These are phyloP conservation scores for Penicillium alfredii DNA, from an alignment of 495 filamentous ascomycete species.

Conservation along the genomic window DNA sequence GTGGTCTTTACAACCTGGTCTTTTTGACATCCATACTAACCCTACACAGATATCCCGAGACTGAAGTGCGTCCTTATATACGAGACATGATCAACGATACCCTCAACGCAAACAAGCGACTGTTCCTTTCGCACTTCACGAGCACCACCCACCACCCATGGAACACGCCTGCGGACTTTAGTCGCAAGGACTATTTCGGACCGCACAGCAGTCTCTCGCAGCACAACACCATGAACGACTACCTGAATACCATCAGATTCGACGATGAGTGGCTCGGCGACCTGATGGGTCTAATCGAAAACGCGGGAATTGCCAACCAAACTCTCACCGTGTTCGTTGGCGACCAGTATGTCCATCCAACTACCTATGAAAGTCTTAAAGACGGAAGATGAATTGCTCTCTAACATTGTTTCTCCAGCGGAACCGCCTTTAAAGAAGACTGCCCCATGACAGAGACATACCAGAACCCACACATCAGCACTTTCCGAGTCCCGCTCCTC, in stretches of 20 bases:
- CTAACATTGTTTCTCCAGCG: too few species aligned
- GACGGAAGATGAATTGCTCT: too few species aligned
- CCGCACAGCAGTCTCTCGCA: neutral
- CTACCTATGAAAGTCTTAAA: too few species aligned
- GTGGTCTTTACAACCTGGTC: too few species aligned
- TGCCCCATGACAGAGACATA: slow-evolving; percentile 19
- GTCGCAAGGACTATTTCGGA: neutral
- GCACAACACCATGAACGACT: slow-evolving; percentile 15
- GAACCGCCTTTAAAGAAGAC: slow-evolving; percentile 23
- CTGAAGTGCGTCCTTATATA: slow-evolving; percentile 6
- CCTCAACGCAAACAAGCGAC: slow-evolving; percentile 17
- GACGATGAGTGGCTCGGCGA: slow-evolving; percentile 26
- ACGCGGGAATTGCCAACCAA: slow-evolving; percentile 27
- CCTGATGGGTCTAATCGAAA: slow-evolving; percentile 22
- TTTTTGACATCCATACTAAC: too few species aligned
- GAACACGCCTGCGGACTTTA: slow-evolving; percentile 19
- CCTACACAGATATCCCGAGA: neutral
- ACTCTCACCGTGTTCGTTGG: slow-evolving; percentile 28
- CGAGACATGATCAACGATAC: slow-evolving; percentile 23
- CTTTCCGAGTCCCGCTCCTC: slow-evolving; percentile 28
- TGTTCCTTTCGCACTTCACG: slow-evolving; percentile 32
- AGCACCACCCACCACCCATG: slow-evolving; percentile 32
- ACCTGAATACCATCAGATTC: slow-evolving; percentile 29
- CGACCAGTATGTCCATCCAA: neutral
- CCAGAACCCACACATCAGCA: slow-evolving; percentile 31